These are phyloP conservation scores for Hypoxylon sp. DNA, from an alignment of 2,329 filamentous ascomycete genomes.

Conservation along the genomic window DNA sequence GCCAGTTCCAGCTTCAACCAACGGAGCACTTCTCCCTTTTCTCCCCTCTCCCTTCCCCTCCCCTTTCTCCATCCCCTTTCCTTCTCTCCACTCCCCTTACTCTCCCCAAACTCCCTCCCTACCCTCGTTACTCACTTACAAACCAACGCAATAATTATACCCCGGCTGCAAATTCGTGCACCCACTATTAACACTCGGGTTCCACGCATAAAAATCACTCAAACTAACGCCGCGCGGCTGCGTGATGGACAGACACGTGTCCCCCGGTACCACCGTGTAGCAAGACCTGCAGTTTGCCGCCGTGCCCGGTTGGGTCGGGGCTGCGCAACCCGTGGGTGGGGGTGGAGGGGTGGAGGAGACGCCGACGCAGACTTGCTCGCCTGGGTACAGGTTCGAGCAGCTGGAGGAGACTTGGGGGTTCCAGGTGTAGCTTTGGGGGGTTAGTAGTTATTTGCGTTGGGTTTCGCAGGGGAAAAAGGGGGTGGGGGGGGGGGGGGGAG, in stretches of 20 bases:
- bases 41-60: neutral
- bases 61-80: neutral
- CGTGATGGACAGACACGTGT: slow-evolving; percentile 43
- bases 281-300: slow-evolving; percentile 45
- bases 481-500: too few species aligned
- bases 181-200: slow-evolving; percentile 42
- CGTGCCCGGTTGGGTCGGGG: slow-evolving; percentile 37
- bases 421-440: slow-evolving; percentile 33
- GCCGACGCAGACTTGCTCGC: slow-evolving; percentile 46
- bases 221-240: slow-evolving; percentile 31
- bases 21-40: neutral
- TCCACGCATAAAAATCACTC: slow-evolving; percentile 44
- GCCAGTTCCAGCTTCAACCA: neutral
- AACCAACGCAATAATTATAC: slow-evolving; percentile 50
- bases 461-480: neutral
- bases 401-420: slow-evolving; percentile 35
- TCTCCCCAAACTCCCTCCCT: too few species aligned
- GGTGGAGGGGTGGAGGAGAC: slow-evolving; percentile 12
- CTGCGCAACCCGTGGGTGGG: slow-evolving; percentile 39
- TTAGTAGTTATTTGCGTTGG: neutral
- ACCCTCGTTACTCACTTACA: neutral
- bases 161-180: slow-evolving; percentile 48
- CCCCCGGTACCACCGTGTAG: slow-evolving; percentile 46
- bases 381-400: slow-evolving; percentile 47
- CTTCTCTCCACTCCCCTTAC: neutral